These are phyloP conservation scores for Globisporangium splendens DNA, from an alignment of 352 stramenopile genomes.

Conservation along the genomic window DNA sequence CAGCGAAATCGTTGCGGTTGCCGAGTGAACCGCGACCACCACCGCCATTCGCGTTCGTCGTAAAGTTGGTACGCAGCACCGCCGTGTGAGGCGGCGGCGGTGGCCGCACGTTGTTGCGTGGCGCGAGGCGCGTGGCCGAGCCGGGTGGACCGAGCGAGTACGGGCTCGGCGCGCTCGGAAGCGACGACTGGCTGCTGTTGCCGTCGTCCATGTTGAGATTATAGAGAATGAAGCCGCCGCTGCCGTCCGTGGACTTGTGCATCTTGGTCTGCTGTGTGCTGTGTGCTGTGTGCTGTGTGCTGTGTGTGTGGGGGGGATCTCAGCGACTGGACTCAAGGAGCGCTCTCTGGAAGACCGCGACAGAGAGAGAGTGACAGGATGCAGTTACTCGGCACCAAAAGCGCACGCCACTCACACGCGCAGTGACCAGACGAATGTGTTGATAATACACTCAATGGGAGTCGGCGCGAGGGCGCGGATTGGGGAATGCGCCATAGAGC, in stretches of 20 bases:
- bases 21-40: conserved; percentile 14
- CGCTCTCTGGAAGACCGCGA: neutral
- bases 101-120: conserved; percentile 20
- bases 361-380: neutral
- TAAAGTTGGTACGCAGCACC: conserved; percentile 70
- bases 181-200: conserved; percentile 30
- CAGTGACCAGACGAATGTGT: too few species aligned
- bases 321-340: neutral
- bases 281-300: too few species aligned
- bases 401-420: too few species aligned
- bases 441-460: too few species aligned
- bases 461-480: too few species aligned
- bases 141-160: conserved; percentile 13
- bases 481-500: neutral
- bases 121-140: conserved; percentile 19
- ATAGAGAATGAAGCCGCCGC: conserved; percentile 45
- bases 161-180: conserved; percentile 31
- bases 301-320: neutral
- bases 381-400: too few species aligned
- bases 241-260: conserved; percentile 11
- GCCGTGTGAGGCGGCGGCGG: conserved; percentile 44
- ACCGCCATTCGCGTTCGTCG: conserved; percentile 20
- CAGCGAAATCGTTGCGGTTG: conserved; percentile 23
- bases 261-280: neutral
- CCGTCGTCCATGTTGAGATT: conserved; percentile 44